These are phyloP conservation scores for Neonothopanus nambi DNA, from an alignment of 1,284 basidiomycete species.

Conservation along the genomic window DNA sequence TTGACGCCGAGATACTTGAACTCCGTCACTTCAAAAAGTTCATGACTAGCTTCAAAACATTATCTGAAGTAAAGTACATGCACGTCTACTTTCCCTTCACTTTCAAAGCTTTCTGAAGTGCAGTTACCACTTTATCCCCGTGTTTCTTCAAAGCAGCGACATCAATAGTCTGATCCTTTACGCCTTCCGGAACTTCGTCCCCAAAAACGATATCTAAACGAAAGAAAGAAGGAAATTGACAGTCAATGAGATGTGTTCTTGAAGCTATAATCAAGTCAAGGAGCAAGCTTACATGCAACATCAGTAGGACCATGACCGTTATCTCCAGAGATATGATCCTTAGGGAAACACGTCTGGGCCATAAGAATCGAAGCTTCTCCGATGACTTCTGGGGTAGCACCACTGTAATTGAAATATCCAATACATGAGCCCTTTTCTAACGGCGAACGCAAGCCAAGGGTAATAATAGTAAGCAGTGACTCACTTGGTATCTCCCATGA, in stretches of 20 bases:
- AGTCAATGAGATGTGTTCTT: neutral
- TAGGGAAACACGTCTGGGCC: constrained; percentile 25
- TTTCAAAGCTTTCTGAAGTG: neutral
- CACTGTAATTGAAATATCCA: constrained; percentile 14
- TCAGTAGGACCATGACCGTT: constrained; percentile 21
- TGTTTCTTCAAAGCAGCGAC: constrained; percentile 13
- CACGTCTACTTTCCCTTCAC: no score
- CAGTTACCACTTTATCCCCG: constrained; percentile 7
- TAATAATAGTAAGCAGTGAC: no score
- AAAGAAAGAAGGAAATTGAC: no score
- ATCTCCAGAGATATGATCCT: constrained; percentile 16
- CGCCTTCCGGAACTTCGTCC: constrained; percentile 11
- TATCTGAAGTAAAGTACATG: no score
- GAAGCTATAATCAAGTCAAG: no score
- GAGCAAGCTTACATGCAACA: constrained; percentile 27
- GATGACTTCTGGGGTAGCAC: constrained; percentile 23
- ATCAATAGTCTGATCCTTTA: constrained; percentile 17
- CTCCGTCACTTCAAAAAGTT: no score
- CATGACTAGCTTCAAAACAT: no score
- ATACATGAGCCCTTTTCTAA: neutral
- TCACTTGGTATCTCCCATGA: constrained; percentile 26
- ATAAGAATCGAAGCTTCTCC: constrained; percentile 26
- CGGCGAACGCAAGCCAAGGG: no score
- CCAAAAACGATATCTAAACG: constrained; percentile 19
- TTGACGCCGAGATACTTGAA: no score